These are phyloP conservation scores for Penicillium parvum DNA, from an alignment of 495 filamentous ascomycete genomes.

Conservation along the genomic window DNA sequence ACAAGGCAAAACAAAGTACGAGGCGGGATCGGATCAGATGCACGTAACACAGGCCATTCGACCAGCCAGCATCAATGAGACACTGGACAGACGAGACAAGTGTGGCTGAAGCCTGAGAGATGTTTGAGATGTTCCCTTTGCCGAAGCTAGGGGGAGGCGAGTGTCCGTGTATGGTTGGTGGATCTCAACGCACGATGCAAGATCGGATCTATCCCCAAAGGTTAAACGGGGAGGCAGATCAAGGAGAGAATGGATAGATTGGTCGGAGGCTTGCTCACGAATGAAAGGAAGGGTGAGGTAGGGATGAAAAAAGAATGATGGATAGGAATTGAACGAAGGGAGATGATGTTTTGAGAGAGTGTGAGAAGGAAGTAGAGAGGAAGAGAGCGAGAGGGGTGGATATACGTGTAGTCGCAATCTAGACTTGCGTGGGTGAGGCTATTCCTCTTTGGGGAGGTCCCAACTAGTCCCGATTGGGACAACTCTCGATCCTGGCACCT, in stretches of 20 bases:
- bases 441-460: too few species aligned
- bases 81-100: slow-evolving; percentile 1
- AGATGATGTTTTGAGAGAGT: not conserved
- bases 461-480: too few species aligned
- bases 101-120: slow-evolving; percentile 4
- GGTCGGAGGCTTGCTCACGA: slow-evolving; percentile 6
- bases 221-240: not conserved
- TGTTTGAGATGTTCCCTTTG: slow-evolving; percentile 2
- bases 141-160: slow-evolving; percentile 6
- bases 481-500: too few species aligned
- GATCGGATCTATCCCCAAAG: not conserved
- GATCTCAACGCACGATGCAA: slow-evolving; percentile 6
- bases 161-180: slow-evolving; percentile 1
- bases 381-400: slow-evolving; percentile 1
- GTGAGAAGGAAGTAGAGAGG: not conserved
- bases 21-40: slow-evolving; percentile 6
- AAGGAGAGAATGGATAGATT: not conserved
- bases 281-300: not conserved
- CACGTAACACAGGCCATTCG: slow-evolving; percentile 3
- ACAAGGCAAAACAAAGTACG: not conserved
- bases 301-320: not conserved
- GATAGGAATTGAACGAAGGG: slow-evolving; percentile 1
- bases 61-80: too few species aligned
- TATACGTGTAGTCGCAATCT: not conserved
- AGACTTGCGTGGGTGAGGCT: too few species aligned